These are phyloP conservation scores for Thraustochytrium sp. DNA, from an alignment of 352 stramenopile genomes.

Conservation along the genomic window DNA sequence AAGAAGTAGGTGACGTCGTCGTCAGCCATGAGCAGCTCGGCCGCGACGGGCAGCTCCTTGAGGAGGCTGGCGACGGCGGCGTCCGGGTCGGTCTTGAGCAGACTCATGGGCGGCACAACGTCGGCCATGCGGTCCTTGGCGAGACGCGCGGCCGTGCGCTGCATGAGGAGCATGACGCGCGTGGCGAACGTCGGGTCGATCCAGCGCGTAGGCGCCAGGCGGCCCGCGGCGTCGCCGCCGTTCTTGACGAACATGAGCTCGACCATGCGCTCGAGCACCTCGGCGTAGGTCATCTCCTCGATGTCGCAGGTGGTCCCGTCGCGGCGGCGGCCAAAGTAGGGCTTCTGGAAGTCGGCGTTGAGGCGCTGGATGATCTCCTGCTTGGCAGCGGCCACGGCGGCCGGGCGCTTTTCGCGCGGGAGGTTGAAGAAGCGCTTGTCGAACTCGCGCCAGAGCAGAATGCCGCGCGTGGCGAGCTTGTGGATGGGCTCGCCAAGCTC, in stretches of 20 bases:
- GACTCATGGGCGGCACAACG: conserved; percentile 49
- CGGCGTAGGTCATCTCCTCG: conserved; percentile 73
- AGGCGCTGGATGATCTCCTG: conserved; percentile 66
- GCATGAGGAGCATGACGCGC: conserved; percentile 68
- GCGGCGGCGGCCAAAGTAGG: conserved; percentile 69
- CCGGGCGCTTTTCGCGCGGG: conserved; percentile 59
- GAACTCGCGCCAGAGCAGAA: conserved; percentile 69
- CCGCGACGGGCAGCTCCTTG: conserved; percentile 56
- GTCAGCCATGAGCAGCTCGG: conserved; percentile 63
- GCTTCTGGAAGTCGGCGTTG: conserved; percentile 78
- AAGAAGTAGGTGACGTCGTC: conserved; percentile 72
- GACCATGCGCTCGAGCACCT: conserved; percentile 68
- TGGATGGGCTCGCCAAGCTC: conserved; percentile 75
- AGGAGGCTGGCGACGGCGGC: conserved; percentile 57
- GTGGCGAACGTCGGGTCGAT: conserved; percentile 63
- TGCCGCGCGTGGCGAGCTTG: conserved; percentile 70
- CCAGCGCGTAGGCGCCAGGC: conserved; percentile 54
- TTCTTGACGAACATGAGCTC: conserved; percentile 65
- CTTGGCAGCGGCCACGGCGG: conserved; percentile 65
- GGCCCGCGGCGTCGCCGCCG: conserved; percentile 49
- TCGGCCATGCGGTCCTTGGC: conserved; percentile 52
- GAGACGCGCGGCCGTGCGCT: conserved; percentile 60
- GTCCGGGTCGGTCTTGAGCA: conserved; percentile 52
- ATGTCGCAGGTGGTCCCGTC: conserved; percentile 60
- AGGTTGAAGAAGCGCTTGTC: conserved; percentile 75